Evolutionary conservation across 164 flowering plant genomes (phyloP).

Genomic region (Vitis amurensis): DNA sequence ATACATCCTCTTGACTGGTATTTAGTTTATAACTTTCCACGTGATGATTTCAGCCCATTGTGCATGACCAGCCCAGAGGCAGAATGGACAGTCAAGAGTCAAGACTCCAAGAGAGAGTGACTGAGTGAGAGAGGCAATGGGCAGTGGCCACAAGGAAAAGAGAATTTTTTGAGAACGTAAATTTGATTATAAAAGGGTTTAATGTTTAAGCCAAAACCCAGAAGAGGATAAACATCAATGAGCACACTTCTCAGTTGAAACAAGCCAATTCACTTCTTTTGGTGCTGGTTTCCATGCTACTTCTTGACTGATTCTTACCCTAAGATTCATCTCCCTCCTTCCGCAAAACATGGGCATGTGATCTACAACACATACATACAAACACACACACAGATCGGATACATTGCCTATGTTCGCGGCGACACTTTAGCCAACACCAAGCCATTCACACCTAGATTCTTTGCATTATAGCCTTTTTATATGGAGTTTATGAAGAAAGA

Average conservation of each 20-base stretch:
- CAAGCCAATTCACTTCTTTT: background rate
- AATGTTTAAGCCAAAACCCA: no score
- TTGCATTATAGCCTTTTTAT: slow-evolving; percentile 1
- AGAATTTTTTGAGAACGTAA: background rate
- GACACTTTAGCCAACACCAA: slow-evolving; percentile 20
- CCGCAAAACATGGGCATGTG: slow-evolving; percentile 18
- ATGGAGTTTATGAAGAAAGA: background rate
- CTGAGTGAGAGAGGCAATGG: no score
- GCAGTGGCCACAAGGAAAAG: no score
- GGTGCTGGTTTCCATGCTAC: background rate
- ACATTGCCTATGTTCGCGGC: slow-evolving; percentile 27
- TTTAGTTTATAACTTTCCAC: no score
- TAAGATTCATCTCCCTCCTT: background rate
- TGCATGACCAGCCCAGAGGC: no score
- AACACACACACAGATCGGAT: slow-evolving; percentile 11
- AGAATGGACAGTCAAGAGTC: no score
- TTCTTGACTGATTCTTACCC: background rate
- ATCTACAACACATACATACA: slow-evolving; percentile 3
- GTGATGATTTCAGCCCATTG: no score
- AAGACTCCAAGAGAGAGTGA: no score
- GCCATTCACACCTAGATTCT: background rate
- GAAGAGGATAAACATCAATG: no score
- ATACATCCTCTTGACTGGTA: no score
- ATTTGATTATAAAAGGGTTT: background rate
- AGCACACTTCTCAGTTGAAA: no score